Percentiles rank a stretch among this genome's conserved stretches.
These are phyloP conservation scores for Phlebiopsis flavidoalba DNA, from an alignment of 768 basidiomycete species.

Conservation along the genomic window DNA sequence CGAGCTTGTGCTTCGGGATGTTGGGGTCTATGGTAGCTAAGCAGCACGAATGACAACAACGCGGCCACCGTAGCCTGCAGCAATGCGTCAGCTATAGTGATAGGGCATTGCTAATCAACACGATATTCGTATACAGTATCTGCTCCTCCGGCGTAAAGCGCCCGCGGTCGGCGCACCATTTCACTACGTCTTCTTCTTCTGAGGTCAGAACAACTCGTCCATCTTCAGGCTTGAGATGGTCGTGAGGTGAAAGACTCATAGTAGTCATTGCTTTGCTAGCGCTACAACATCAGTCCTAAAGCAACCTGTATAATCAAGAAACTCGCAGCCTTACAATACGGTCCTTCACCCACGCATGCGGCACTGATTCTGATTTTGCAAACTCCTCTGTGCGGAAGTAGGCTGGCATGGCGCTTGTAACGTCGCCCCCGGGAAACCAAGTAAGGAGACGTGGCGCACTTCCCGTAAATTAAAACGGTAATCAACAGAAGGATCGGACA, in stretches of 20 bases:
- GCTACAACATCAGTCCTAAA: too few relatives aligned
- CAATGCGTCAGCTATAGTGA: not conserved
- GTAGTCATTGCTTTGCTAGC: not conserved
- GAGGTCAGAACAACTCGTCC: constrained; percentile 17
- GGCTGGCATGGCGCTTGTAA: constrained; percentile 25
- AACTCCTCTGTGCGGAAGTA: constrained; percentile 15
- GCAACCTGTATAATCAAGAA: too few relatives aligned
- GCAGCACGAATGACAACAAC: constrained; percentile 6
- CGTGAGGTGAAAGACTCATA: constrained; percentile 2
- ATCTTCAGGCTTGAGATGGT: constrained; percentile 12
- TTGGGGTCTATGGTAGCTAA: constrained; percentile 14
- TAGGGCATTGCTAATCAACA: not conserved
- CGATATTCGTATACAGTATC: constrained; percentile 31
- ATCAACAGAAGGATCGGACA: too few relatives aligned
- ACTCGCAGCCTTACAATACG: constrained; percentile 25
- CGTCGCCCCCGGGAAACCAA: constrained; percentile 36
- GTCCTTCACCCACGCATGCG: constrained; percentile 25
- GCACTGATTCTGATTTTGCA: constrained; percentile 25
- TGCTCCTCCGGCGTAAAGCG: constrained; percentile 27
- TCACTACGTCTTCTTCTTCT: constrained; percentile 55
- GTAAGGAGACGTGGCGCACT: constrained; percentile 30
- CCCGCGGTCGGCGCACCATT: constrained; percentile 51
- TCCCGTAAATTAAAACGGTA: too few relatives aligned
- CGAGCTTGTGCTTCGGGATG: constrained; percentile 14
- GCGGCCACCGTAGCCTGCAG: constrained; percentile 10